These are phyloP conservation scores for Syncephalastrum racemosum DNA, from an alignment of 371 early-diverging fungal species.

Conservation along the genomic window DNA sequence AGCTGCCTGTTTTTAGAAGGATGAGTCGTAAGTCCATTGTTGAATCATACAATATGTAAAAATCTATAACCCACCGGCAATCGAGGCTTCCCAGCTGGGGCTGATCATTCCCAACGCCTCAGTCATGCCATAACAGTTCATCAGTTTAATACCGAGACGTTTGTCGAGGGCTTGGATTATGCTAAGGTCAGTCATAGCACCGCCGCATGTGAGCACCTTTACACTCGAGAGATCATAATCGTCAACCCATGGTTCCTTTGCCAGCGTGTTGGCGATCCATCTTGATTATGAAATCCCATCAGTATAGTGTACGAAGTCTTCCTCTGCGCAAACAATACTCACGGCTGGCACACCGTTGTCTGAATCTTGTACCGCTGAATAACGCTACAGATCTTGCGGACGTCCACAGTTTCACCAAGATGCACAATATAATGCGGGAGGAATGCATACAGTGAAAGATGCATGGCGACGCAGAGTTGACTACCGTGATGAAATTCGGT, in stretches of 20 bases:
- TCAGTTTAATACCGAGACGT: slow-evolving; percentile 7
- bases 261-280: slow-evolving; percentile 31
- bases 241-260: slow-evolving; percentile 60
- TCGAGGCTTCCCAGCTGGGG: too few species aligned
- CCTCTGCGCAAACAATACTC: too few species aligned
- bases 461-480: neutral
- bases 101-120: too few species aligned
- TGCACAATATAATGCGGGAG: neutral
- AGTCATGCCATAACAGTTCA: too few species aligned
- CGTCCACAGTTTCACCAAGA: neutral
- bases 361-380: neutral
- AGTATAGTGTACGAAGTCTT: too few species aligned
- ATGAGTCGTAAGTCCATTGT: too few species aligned
- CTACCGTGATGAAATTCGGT: slow-evolving; percentile 3
- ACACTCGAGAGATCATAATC: slow-evolving; percentile 59
- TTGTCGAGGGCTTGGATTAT: slow-evolving; percentile 46
- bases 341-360: neutral
- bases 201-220: slow-evolving; percentile 56
- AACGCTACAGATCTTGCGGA: neutral
- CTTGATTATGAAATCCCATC: too few species aligned
- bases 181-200: slow-evolving; percentile 73
- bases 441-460: neutral
- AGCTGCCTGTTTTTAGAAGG: too few species aligned
- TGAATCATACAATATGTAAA: too few species aligned
- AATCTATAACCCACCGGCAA: too few species aligned